phyloP scores from a whole-genome alignment of 345 rosid species.

The Pugionium dolabratum region DNA sequence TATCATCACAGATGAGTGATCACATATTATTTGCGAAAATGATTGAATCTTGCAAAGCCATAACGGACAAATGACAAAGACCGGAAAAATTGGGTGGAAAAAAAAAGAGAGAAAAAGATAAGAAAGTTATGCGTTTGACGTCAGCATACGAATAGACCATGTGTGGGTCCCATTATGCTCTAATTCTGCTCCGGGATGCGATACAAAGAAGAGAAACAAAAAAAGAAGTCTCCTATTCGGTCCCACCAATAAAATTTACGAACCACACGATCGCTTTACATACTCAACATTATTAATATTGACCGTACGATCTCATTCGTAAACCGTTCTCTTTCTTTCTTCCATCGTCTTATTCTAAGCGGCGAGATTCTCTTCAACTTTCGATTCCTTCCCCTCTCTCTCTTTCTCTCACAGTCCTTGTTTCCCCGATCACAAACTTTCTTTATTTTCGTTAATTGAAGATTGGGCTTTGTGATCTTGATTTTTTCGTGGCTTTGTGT shows the following conservation, averaged over 20 bases:
- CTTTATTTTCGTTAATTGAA: constrained; percentile 24
- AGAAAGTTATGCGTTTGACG: constrained; percentile 27
- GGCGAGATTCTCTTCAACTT: constrained; percentile 36
- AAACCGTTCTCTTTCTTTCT: constrained; percentile 6
- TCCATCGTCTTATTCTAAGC: constrained; percentile 26
- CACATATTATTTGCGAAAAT: not conserved
- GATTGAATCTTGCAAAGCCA: constrained; percentile 27
- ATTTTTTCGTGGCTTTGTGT: not conserved
- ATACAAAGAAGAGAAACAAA: constrained; percentile 22
- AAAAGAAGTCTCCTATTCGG: constrained; percentile 38
- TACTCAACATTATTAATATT: not conserved
- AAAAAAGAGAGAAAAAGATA: not conserved
- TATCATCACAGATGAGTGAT: too few species aligned
- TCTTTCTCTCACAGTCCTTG: not conserved
- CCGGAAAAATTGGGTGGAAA: constrained; percentile 1
- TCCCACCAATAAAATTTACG: not conserved
- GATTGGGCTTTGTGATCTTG: constrained; percentile 3
- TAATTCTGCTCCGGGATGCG: constrained; percentile 35
- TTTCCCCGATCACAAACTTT: constrained; percentile 9
- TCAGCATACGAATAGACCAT: constrained; percentile 2
- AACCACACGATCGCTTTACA: constrained; percentile 28
- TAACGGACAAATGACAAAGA: constrained; percentile 36
- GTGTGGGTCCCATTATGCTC: constrained; percentile 22
- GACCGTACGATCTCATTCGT: constrained; percentile 34
- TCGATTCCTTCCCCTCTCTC: constrained; percentile 30